Evolutionary conservation across 2,329 filamentous ascomycete genomes (phyloP).

Genomic region (Penicillium sp.): DNA sequence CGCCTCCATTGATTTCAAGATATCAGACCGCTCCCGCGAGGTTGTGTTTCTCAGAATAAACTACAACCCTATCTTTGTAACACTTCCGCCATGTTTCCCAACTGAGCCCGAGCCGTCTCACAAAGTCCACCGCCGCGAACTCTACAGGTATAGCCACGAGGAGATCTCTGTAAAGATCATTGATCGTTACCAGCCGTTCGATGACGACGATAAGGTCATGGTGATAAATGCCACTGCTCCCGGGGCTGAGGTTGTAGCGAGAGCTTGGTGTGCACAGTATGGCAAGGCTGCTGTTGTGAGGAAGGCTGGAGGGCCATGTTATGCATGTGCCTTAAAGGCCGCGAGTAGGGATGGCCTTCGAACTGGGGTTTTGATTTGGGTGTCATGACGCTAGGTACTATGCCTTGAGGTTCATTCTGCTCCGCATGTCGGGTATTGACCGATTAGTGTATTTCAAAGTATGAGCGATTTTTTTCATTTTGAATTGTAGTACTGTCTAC

Average conservation of each 20-base stretch:
- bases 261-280: slow-evolving; percentile 2
- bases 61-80: not conserved
- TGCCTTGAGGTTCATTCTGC: not conserved
- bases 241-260: not conserved
- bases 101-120: not conserved
- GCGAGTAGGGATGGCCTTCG: not conserved
- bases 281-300: not conserved
- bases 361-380: not conserved
- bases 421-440: not conserved
- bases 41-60: not conserved
- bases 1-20: no score
- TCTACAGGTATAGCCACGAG: not conserved
- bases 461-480: no score
- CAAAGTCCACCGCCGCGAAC: not conserved
- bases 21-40: no score
- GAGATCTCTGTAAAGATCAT: not conserved
- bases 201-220: not conserved
- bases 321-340: not conserved
- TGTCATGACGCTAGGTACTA: not conserved
- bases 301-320: not conserved
- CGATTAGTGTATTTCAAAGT: not conserved
- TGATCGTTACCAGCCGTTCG: not conserved
- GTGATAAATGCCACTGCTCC: not conserved
- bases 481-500: no score
- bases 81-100: not conserved